These are phyloP conservation scores for Penicillium ucsense DNA, from an alignment of 495 filamentous ascomycete species.

Conservation along the genomic window DNA sequence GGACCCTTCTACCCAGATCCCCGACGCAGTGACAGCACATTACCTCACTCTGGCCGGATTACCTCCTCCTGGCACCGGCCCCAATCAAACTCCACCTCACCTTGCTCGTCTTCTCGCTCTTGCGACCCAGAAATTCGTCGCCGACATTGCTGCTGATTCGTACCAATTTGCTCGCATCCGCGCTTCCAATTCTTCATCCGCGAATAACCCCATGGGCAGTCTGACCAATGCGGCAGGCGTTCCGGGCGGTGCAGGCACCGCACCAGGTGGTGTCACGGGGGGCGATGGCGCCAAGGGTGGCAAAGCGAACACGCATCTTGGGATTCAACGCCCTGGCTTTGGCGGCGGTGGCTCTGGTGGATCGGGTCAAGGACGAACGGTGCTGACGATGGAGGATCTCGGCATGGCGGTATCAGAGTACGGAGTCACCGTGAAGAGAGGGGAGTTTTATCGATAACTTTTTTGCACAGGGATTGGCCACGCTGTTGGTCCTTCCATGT, in stretches of 20 bases:
- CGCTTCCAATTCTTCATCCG: slow-evolving; percentile 72
- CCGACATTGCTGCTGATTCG: slow-evolving; percentile 92
- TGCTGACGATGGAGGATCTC: slow-evolving; percentile 97
- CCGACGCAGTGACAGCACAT: slow-evolving; percentile 94
- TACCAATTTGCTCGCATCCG: slow-evolving; percentile 96
- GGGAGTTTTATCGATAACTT: slow-evolving; percentile 89
- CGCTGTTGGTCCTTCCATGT: too few species aligned
- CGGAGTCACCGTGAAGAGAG: slow-evolving; percentile 91
- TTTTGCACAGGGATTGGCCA: neutral
- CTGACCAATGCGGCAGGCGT: slow-evolving; percentile 68
- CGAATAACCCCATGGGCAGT: slow-evolving; percentile 80
- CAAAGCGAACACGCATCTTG: slow-evolving; percentile 57
- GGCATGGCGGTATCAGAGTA: slow-evolving; percentile 97
- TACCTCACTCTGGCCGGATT: slow-evolving; percentile 94
- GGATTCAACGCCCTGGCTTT: slow-evolving; percentile 83
- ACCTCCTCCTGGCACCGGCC: slow-evolving; percentile 70
- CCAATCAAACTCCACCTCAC: slow-evolving; percentile 74
- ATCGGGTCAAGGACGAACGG: slow-evolving; percentile 75
- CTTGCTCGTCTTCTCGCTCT: slow-evolving; percentile 89
- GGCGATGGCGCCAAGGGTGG: slow-evolving; percentile 49
- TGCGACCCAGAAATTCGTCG: slow-evolving; percentile 95
- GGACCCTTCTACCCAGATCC: slow-evolving; percentile 52
- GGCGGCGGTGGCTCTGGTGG: slow-evolving; percentile 88
- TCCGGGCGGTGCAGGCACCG: slow-evolving; percentile 45
- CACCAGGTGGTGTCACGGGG: slow-evolving; percentile 42